Evolutionary conservation across 2,329 filamentous ascomycete genomes (phyloP).

Genomic region (Dothideomycetidae sp.): DNA sequence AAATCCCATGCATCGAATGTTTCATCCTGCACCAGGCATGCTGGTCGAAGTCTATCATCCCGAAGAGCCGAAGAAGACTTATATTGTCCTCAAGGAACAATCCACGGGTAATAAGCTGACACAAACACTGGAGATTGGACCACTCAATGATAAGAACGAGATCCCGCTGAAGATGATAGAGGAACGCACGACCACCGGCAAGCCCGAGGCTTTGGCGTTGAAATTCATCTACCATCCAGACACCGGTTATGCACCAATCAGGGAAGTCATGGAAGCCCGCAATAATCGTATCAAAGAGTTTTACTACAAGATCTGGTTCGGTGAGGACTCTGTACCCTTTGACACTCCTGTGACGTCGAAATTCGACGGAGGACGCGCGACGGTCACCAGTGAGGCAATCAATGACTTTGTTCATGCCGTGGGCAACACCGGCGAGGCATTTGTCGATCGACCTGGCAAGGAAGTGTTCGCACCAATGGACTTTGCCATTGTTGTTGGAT

Average conservation of each 20-base stretch:
- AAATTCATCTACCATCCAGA: constrained; percentile 90
- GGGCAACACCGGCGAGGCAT: constrained; percentile 92
- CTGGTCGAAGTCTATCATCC: constrained; percentile 78
- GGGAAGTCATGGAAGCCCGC: constrained; percentile 86
- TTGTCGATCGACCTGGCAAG: constrained; percentile 90
- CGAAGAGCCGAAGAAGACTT: constrained; percentile 67
- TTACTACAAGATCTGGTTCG: constrained; percentile 97
- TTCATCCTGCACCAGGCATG: constrained; percentile 71
- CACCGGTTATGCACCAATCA: constrained; percentile 91
- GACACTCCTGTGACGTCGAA: constrained; percentile 71
- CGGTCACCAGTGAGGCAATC: constrained; percentile 81
- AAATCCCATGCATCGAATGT: constrained; percentile 86
- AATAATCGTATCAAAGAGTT: constrained; percentile 99
- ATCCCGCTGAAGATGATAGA: constrained; percentile 86
- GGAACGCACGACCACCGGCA: constrained; percentile 72
- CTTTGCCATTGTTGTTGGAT: constrained; percentile 37
- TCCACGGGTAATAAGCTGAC: constrained; percentile 73
- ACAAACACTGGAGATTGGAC: constrained; percentile 74
- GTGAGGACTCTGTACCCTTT: constrained; percentile 67
- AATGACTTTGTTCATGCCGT: constrained; percentile 99
- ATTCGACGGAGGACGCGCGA: constrained; percentile 80
- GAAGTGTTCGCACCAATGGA: constrained; percentile 95
- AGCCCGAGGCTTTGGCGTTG: constrained; percentile 69
- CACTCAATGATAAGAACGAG: constrained; percentile 54
- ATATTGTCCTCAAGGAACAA: constrained; percentile 77